Evolutionary conservation across 257 asterid genomes (phyloP).

Genomic region (Perilla frutescens): DNA sequence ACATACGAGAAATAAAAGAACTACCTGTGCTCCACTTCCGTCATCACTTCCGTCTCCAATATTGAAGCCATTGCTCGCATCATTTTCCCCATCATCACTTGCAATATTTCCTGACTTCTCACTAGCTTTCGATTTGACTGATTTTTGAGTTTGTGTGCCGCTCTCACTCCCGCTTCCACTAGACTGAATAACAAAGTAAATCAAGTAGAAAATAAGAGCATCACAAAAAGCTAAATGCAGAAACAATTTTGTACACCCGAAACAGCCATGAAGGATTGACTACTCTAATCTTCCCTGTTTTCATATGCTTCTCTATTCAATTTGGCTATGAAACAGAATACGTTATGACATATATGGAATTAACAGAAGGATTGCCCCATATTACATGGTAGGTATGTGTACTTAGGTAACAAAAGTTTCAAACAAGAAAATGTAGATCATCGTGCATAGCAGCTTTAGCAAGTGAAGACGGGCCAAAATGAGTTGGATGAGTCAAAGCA

Average conservation of each 20-base stretch:
- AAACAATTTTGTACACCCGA: background rate
- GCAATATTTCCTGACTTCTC: conserved; percentile 55
- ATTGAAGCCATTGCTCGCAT: conserved; percentile 56
- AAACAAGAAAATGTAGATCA: background rate
- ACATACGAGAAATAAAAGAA: conserved; percentile 14
- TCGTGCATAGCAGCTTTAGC: background rate
- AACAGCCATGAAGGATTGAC: too few relatives aligned
- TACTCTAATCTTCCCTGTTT: background rate
- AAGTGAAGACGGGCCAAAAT: conserved; percentile 19
- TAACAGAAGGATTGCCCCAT: background rate
- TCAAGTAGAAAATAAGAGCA: conserved; percentile 25
- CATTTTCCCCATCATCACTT: conserved; percentile 62
- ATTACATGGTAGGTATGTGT: background rate
- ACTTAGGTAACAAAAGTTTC: background rate
- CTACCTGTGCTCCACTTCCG: conserved; percentile 82
- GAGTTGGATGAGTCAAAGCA: conserved; percentile 7
- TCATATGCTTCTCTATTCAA: conserved; percentile 7
- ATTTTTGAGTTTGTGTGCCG: conserved; percentile 73
- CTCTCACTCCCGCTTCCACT: conserved; percentile 97
- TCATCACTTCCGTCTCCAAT: conserved; percentile 69
- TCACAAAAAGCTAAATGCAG: background rate
- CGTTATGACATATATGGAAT: background rate
- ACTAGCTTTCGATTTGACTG: conserved; percentile 60
- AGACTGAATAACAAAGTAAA: conserved; percentile 63
- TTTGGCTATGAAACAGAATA: background rate